A percentile compares a stretch with the other conserved stretches of the same genome.
Conservation (phyloP, 805 yeast genomes). For the Ogataea minuta region DNA sequence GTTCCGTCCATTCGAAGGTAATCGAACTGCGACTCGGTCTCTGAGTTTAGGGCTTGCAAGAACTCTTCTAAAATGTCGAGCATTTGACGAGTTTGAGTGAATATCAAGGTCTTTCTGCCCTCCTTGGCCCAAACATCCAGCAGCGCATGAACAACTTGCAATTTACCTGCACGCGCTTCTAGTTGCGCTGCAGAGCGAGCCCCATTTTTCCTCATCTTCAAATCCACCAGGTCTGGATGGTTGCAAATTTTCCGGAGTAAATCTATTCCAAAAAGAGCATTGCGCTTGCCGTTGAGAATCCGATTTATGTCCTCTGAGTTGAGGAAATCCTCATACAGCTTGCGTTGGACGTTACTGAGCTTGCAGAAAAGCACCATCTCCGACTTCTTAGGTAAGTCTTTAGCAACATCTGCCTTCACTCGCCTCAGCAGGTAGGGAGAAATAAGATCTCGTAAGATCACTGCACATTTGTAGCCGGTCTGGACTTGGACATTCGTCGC, state of each 20-base stretch:
- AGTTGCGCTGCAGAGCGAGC: constrained; percentile 15
- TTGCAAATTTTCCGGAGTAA: constrained; percentile 88
- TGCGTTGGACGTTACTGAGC: constrained; percentile 72
- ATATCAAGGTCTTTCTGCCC: constrained; percentile 77
- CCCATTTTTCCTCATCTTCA: constrained; percentile 32
- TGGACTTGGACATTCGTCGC: constrained; percentile 95
- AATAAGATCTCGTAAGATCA: constrained; percentile 79
- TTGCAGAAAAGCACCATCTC: constrained; percentile 94
- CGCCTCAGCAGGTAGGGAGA: constrained; percentile 87
- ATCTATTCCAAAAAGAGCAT: constrained; percentile 87
- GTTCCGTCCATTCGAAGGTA: constrained; percentile 93
- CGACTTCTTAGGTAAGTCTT: constrained; percentile 86
- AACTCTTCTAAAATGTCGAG: constrained; percentile 78
- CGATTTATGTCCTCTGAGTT: constrained; percentile 72
- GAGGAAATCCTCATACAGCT: constrained; percentile 69
- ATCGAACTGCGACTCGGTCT: constrained; percentile 31
- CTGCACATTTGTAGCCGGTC: constrained; percentile 95
- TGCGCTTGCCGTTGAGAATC: constrained; percentile 71
- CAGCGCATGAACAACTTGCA: constrained; percentile 81
- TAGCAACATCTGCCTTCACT: constrained; percentile 91
- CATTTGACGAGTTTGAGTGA: constrained; percentile 94
- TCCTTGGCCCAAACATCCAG: constrained; percentile 73
- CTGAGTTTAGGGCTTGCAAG: constrained; percentile 40
- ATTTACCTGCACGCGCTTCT: constrained; percentile 75
- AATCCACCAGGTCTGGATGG: constrained; percentile 81